Conservation (phyloP, 1,284 basidiomycete genomes). For the Boletellus deceptivus region DNA sequence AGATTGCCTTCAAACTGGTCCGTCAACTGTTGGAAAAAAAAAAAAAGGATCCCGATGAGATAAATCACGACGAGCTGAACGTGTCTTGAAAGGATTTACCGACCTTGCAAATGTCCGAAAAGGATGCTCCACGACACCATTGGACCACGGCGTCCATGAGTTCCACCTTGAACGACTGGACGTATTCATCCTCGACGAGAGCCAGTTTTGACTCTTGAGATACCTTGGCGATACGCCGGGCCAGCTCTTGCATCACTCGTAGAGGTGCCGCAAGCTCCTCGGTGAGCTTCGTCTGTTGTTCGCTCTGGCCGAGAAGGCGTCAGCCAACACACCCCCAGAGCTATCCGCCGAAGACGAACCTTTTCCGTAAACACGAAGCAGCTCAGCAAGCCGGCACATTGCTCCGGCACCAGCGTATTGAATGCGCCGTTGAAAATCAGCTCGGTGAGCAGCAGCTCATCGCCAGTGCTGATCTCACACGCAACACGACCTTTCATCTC, state of each 20-base stretch:
- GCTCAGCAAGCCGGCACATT: conserved; percentile 88
- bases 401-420: conserved; percentile 86
- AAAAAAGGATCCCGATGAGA: not conserved
- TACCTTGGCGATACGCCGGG: conserved; percentile 92
- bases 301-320: conserved; percentile 59
- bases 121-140: conserved; percentile 98
- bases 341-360: conserved; percentile 43
- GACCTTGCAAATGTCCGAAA: conserved; percentile 95
- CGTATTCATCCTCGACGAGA: conserved; percentile 93
- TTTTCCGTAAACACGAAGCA: conserved; percentile 99
- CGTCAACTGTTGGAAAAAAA: conserved; percentile 59
- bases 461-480: conserved; percentile 97
- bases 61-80: not conserved
- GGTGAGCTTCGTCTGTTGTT: conserved; percentile 81
- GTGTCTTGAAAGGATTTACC: conserved; percentile 16
- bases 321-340: not conserved
- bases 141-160: conserved; percentile 96
- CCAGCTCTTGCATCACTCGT: conserved; percentile 93
- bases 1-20: conserved; percentile 96
- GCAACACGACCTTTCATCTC: conserved; percentile 98
- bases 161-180: conserved; percentile 95
- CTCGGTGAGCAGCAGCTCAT: conserved; percentile 95
- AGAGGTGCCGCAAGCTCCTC: conserved; percentile 93
- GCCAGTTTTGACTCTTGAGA: conserved; percentile 90
- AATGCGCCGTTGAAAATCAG: conserved; percentile 98